Conservation (phyloP, 2,329 filamentous ascomycete species). For the Diplocarpon mali region DNA sequence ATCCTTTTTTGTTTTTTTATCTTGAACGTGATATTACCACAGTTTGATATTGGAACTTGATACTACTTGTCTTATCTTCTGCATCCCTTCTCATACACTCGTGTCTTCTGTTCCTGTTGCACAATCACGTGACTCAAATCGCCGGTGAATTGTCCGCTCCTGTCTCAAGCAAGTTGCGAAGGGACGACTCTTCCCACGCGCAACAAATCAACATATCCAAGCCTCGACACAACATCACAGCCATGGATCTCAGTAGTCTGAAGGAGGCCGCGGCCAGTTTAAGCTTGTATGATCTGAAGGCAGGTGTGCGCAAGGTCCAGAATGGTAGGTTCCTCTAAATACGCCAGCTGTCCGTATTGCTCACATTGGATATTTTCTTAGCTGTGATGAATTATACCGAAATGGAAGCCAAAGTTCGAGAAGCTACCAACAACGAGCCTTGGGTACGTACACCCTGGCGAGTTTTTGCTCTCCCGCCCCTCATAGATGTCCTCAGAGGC, state of each 20-base stretch:
- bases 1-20: too few relatives aligned
- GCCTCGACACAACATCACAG: neutral
- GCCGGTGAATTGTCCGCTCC: neutral
- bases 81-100: neutral
- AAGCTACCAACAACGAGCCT: slow-evolving; percentile 98
- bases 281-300: slow-evolving; percentile 65
- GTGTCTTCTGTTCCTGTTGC: neutral
- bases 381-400: slow-evolving; percentile 74
- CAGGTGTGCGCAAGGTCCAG: slow-evolving; percentile 64
- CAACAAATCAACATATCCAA: slow-evolving; percentile 1
- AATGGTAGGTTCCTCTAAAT: slow-evolving; percentile 46
- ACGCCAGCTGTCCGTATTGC: slow-evolving; percentile 19
- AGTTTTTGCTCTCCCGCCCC: neutral
- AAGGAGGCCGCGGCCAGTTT: slow-evolving; percentile 63
- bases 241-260: slow-evolving; percentile 57
- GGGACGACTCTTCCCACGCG: slow-evolving; percentile 7
- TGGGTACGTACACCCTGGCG: slow-evolving; percentile 73
- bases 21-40: too few relatives aligned
- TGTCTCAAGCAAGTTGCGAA: neutral
- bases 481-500: too few relatives aligned
- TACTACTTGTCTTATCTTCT: neutral
- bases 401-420: slow-evolving; percentile 71
- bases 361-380: slow-evolving; percentile 30
- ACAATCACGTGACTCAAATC: neutral
- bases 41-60: too few relatives aligned